Conservation (phyloP, 768 basidiomycete genomes). For the Tricholoma hemisulphureum region DNA sequence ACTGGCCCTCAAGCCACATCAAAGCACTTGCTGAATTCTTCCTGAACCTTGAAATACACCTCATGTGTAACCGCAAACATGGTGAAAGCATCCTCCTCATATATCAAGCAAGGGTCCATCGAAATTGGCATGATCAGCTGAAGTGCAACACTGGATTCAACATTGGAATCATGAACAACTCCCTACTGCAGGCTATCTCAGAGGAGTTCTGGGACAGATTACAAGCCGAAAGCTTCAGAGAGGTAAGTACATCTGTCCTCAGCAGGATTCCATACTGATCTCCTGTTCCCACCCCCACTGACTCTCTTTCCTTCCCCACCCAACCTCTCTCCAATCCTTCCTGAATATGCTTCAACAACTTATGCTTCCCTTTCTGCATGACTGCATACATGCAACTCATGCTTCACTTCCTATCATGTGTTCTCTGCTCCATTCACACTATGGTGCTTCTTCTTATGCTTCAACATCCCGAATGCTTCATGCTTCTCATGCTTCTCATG, state of each 20-base stretch:
- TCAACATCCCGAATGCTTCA: neutral
- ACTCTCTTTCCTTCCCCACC: neutral
- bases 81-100: constrained; percentile 4
- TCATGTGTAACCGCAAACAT: neutral
- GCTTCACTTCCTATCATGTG: neutral
- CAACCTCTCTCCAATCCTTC: neutral
- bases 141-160: neutral
- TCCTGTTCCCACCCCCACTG: neutral
- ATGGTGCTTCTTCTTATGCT: neutral
- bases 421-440: neutral
- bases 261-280: neutral
- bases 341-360: neutral
- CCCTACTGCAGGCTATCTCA: too few relatives aligned
- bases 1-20: neutral
- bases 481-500: neutral
- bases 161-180: too few relatives aligned
- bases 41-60: constrained; percentile 2
- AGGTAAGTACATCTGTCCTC: too few relatives aligned
- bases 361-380: neutral
- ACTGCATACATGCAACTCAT: neutral
- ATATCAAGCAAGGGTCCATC: constrained; percentile 2
- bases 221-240: too few relatives aligned
- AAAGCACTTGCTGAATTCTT: constrained; percentile 2
- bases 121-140: constrained; percentile 5
- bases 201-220: too few relatives aligned